These are phyloP conservation scores for Suhomyces choctaworum DNA, from an alignment of 1,139 yeast genomes.

Conservation along the genomic window DNA sequence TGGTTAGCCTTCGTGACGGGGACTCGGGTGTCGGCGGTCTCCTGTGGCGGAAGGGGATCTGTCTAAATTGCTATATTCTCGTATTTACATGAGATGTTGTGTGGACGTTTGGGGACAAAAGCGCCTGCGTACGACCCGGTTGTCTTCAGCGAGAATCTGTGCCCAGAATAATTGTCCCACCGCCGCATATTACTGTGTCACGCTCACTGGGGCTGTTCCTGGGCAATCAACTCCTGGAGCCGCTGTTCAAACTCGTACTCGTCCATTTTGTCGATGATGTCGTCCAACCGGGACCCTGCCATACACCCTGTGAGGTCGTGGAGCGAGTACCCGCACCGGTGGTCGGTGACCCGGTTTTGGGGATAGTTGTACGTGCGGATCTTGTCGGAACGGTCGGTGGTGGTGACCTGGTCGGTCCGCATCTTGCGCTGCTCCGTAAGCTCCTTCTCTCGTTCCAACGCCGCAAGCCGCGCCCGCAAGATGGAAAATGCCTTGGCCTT, in stretches of 20 bases:
- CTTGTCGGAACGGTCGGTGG: constrained; percentile 91
- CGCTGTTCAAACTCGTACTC: constrained; percentile 25
- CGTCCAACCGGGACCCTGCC: constrained; percentile 69
- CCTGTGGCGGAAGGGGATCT: too few species aligned
- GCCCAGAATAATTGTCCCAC: too few species aligned
- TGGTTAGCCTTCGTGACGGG: too few species aligned
- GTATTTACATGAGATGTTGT: too few species aligned
- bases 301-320: constrained; percentile 82
- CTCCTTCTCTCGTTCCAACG: constrained; percentile 66
- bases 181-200: background rate
- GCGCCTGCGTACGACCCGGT: too few species aligned
- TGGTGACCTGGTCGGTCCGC: constrained; percentile 79
- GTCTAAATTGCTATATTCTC: too few species aligned
- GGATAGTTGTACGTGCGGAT: constrained; percentile 91
- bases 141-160: too few species aligned
- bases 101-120: too few species aligned
- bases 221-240: constrained; percentile 21
- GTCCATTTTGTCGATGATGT: constrained; percentile 28
- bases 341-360: constrained; percentile 92
- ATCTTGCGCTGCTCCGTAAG: constrained; percentile 64
- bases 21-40: too few species aligned
- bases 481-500: constrained; percentile 92
- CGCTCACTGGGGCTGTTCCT: constrained; percentile 4
- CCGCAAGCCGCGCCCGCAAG: constrained; percentile 81
- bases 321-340: constrained; percentile 76